Evolutionary conservation across 805 yeast genomes (phyloP), one percentile per base, ranked within the genome.

Genomic region (Hanseniaspora valbyensis): DNA sequence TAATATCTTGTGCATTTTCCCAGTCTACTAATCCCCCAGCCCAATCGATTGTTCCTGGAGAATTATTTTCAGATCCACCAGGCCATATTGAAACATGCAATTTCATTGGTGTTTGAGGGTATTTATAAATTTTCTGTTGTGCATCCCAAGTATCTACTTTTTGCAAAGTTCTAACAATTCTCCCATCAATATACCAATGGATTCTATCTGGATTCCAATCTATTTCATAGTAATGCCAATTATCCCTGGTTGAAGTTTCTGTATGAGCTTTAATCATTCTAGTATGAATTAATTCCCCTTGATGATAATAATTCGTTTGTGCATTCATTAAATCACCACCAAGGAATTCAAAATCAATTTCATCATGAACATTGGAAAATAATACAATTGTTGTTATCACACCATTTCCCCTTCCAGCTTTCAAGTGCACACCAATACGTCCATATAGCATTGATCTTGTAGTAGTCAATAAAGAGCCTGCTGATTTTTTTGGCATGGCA

Each of bases 1-100:
- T 55, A 49, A 88, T 77, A 64, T 87, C 96, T 1, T 73, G 67
- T 5, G 89, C 73, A 62, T 57, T 59, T 14, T 82, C 69, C 96
- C 96, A 90, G 68, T 86, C 75, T 50, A 90, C 77, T 9, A 55
- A 67, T 61, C 96, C 97, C 60, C 96, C 96, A 18, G 95, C 87
- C 90, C 90, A 89, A 52, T 72, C 79, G 50, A 78, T 71, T 2
- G 90, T 83, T 62, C 90, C 90, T 9, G 66, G 62, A 28, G 73
- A 75, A 59, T 72, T 75, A 24, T 65, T 54, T 18, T 71, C 60
- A 51, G 67, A 69, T 55, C 89, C 89, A 62, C 78, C 90, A 2
- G 90, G 88, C 90, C 90, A 83, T 46, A 83, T 62, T 2, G 90
- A 83, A 32, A 82, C 66, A 61, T 84, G 87, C 46, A 89, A 66